phyloP scores from a whole-genome alignment of 2,329 filamentous ascomycete genomes.

The Neonectria hederae region DNA sequence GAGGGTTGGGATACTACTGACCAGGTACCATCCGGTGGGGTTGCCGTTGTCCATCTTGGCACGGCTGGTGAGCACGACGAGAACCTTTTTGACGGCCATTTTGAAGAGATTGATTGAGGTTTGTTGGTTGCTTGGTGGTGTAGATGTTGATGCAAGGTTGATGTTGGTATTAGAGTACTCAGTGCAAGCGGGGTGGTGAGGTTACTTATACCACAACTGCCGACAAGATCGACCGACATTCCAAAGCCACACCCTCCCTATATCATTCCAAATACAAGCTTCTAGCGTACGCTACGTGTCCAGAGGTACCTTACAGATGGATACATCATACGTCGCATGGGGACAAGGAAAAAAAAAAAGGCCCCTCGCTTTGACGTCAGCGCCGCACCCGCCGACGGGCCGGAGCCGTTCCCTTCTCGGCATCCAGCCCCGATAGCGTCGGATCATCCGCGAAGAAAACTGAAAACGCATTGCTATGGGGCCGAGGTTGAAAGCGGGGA shows the following conservation, averaged over 20 bases:
- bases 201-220: neutral
- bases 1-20: slow-evolving; percentile 45
- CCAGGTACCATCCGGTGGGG: slow-evolving; percentile 77
- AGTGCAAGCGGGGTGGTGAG: neutral
- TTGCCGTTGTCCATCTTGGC: slow-evolving; percentile 58
- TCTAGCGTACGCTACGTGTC: no score
- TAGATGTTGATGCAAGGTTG: neutral
- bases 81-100: slow-evolving; percentile 71
- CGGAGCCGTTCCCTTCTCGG: neutral
- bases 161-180: neutral
- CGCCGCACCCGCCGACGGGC: neutral
- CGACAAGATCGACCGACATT: neutral
- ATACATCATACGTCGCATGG: no score
- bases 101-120: slow-evolving; percentile 18
- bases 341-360: no score
- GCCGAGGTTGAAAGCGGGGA: neutral
- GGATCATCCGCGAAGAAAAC: neutral
- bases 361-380: neutral
- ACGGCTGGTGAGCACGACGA: slow-evolving; percentile 76
- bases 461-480: neutral
- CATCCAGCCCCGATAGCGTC: neutral
- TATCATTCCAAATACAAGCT: slow-evolving; percentile 8
- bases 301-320: neutral
- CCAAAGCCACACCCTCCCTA: no score
- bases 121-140: neutral